Evolutionary conservation across 768 basidiomycete species (phyloP), one percentile per base, ranked within the genome.

Genomic region (Russula lepida): DNA sequence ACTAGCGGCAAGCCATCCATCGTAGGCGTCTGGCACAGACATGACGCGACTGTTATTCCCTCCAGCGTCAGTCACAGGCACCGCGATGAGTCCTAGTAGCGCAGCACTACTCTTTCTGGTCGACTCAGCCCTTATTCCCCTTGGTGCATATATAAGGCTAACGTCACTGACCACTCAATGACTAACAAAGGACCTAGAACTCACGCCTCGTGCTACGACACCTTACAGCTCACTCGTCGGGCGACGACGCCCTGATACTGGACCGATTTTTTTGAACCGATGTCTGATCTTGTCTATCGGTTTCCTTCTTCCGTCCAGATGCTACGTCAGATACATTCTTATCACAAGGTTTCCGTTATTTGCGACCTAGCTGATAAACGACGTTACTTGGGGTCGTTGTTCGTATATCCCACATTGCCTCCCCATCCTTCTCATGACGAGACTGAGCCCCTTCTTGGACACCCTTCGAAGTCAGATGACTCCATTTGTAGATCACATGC

Each of bases 371-470:
- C 43, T 27, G 50, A 32, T 55, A 47, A 30, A 17, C 53, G 17
- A 21, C 47, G 13, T 49, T 19, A 1, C 21, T 32, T 43, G 21
- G 17, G 37, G 32, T 41, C 41, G 27, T 25, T 51, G 15, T 33
- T 53, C 51, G 28, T 39, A 54, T 28, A 25, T 15, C 33, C 12
- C 4, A 12, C 56, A 3, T 17, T 37, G 7, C 37, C 46, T 27
- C 41, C 43, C 33, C 17, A 35, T 54, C 27, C 62, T 32, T 58
- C 56, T 54, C 46, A 58, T 19, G 39, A 54, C 11, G 62, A 63
- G 62, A 48, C 52, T 12, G 30, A 46, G 9, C 57, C 62, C 15
- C 39, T 63, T 23, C 62, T 63, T 11, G 28, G 15, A 4, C 30
- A 37, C 8, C 52, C 52, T 49, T 11, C 28, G 2, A 53, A 37